phyloP scores from a whole-genome alignment of 331 rosid genomes.

The Malus hybrid region DNA sequence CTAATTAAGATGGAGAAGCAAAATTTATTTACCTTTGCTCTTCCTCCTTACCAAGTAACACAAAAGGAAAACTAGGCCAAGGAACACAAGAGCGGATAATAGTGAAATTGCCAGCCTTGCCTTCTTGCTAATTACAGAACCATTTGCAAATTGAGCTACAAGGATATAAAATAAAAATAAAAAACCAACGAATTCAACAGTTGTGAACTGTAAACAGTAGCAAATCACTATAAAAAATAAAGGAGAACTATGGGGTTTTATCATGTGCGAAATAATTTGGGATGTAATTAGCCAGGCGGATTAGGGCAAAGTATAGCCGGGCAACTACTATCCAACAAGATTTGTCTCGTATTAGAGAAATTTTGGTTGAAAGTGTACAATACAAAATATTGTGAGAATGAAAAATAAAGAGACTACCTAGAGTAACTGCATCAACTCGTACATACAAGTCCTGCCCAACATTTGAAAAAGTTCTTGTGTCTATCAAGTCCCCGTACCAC shows the following conservation, averaged over 20 bases:
- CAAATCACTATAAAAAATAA: too few relatives aligned
- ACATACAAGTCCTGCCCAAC: conserved; percentile 40
- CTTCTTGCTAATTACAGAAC: background rate
- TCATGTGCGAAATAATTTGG: too few relatives aligned
- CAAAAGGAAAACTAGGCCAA: background rate
- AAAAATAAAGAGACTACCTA: too few relatives aligned
- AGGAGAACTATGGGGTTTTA: too few relatives aligned
- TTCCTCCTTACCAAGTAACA: conserved; percentile 6
- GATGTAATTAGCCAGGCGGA: too few relatives aligned
- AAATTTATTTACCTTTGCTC: conserved; percentile 15
- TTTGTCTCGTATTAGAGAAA: background rate
- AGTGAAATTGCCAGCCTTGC: conserved; percentile 13
- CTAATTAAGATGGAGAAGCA: background rate
- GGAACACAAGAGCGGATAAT: background rate
- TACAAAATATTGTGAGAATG: too few relatives aligned
- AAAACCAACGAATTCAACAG: background rate
- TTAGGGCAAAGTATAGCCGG: too few relatives aligned
- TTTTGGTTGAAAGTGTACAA: too few relatives aligned
- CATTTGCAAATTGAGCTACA: conserved; percentile 26
- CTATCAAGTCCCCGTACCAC: conserved; percentile 51
- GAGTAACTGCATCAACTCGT: conserved; percentile 33
- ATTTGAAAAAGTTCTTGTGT: conserved; percentile 18
- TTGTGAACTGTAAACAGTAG: too few relatives aligned
- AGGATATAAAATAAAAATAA: background rate
- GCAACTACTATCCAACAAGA: too few relatives aligned